Percentiles rank a stretch among this genome's conserved stretches.
These are phyloP conservation scores for Smittium culicis DNA, from an alignment of 371 early-diverging fungal genomes.

Conservation along the genomic window DNA sequence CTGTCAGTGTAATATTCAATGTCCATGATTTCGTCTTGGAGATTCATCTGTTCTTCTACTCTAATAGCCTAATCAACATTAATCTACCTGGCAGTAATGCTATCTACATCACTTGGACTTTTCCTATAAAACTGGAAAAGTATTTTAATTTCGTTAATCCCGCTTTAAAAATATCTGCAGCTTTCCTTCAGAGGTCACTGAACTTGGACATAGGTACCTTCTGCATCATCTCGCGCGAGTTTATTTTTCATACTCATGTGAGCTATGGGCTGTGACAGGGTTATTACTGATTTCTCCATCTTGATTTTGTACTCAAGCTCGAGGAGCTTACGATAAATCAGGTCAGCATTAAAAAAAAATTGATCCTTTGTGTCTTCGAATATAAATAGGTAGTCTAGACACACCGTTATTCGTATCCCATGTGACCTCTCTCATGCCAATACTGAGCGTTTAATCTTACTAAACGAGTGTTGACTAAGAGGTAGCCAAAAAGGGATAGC, in stretches of 20 bases:
- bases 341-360: slow-evolving; percentile 12
- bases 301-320: slow-evolving; percentile 25
- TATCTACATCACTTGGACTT: background rate
- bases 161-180: slow-evolving; percentile 5
- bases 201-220: background rate
- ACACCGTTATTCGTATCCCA: slow-evolving; percentile 27
- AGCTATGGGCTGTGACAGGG: slow-evolving; percentile 24
- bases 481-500: slow-evolving; percentile 34
- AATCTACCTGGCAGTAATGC: background rate
- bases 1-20: background rate
- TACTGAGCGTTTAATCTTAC: slow-evolving; percentile 26
- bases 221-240: slow-evolving; percentile 13
- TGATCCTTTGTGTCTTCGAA: slow-evolving; percentile 9
- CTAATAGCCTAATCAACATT: background rate
- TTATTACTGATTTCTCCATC: slow-evolving; percentile 17
- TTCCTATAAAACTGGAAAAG: slow-evolving; percentile 13
- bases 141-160: background rate
- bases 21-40: background rate
- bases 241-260: slow-evolving; percentile 27
- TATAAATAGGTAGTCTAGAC: slow-evolving; percentile 27
- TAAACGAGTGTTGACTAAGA: slow-evolving; percentile 32
- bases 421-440: slow-evolving; percentile 21
- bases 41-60: background rate
- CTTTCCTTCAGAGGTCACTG: background rate
- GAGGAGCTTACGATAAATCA: slow-evolving; percentile 16